These are phyloP conservation scores for Arachis hypogaea DNA, from an alignment of 306 rosid genomes.

Conservation along the genomic window DNA sequence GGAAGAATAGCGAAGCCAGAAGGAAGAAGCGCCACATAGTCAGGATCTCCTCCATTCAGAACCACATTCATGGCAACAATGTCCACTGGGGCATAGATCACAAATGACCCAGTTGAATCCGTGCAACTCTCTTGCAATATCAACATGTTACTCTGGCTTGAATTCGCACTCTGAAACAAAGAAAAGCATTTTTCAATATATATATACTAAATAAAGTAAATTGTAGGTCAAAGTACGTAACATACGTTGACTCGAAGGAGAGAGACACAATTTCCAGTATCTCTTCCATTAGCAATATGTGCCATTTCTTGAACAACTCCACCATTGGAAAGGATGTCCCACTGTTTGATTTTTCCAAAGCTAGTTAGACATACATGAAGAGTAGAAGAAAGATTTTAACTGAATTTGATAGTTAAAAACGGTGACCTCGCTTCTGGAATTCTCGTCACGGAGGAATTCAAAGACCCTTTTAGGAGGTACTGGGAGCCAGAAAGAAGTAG, in stretches of 20 bases:
- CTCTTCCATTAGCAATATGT: conserved; percentile 93
- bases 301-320: conserved; percentile 99
- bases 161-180: conserved; percentile 75
- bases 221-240: background rate
- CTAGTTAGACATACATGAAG: no score
- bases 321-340: conserved; percentile 98
- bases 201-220: no score
- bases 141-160: conserved; percentile 99
- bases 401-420: no score
- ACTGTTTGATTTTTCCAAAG: conserved; percentile 48
- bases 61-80: conserved; percentile 91
- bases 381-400: no score
- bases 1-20: conserved; percentile 97
- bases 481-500: conserved; percentile 98
- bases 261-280: conserved; percentile 90
- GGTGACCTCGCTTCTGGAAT: conserved; percentile 83
- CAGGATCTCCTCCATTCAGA: conserved; percentile 91
- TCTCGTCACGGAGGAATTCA: conserved; percentile 93
- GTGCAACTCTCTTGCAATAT: conserved; percentile 94
- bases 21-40: conserved; percentile 96
- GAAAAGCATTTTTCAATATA: background rate
- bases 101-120: conserved; percentile 79
- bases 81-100: conserved; percentile 92
- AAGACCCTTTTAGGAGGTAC: conserved; percentile 86
- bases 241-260: conserved; percentile 89